Evolutionary conservation across 2,329 filamentous ascomycete species (phyloP).

Genomic region (Periconia sp.): DNA sequence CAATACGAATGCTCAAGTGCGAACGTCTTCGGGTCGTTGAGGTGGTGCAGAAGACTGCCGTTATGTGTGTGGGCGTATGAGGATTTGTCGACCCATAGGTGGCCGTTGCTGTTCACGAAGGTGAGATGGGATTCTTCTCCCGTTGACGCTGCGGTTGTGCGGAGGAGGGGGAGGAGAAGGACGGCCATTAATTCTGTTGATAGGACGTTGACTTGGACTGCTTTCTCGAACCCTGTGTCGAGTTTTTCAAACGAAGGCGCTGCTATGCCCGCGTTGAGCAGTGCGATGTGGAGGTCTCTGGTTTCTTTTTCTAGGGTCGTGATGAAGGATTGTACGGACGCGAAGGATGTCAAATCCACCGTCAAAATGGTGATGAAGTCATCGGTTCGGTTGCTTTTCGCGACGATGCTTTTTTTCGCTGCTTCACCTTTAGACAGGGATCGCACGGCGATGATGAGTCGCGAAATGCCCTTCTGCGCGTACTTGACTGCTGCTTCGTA

Average conservation of each 20-base stretch:
- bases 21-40: conserved; percentile 1
- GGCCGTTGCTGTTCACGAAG: conserved; percentile 7
- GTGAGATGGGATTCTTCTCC: conserved; percentile 4
- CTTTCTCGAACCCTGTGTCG: conserved; percentile 27
- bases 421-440: conserved; percentile 38
- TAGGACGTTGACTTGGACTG: conserved; percentile 40
- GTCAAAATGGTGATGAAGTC: conserved; percentile 45
- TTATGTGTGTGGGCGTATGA: neutral
- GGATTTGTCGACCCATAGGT: conserved; percentile 1
- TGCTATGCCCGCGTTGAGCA: conserved; percentile 37
- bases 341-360: conserved; percentile 43
- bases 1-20: conserved; percentile 2
- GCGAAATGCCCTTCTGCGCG: conserved; percentile 33
- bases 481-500: conserved; percentile 35
- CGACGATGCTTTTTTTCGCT: conserved; percentile 41
- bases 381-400: conserved; percentile 17
- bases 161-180: conserved; percentile 23
- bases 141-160: neutral
- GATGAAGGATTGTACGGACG: conserved; percentile 34
- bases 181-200: conserved; percentile 32
- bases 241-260: neutral
- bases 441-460: conserved; percentile 47
- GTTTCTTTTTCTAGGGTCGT: conserved; percentile 14
- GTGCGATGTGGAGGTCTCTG: conserved; percentile 26
- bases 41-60: conserved; percentile 3